A percentile compares a stretch with the other conserved stretches of the same genome.
These are phyloP conservation scores for Dryas drummondii DNA, from an alignment of 306 rosid genomes.

Conservation along the genomic window DNA sequence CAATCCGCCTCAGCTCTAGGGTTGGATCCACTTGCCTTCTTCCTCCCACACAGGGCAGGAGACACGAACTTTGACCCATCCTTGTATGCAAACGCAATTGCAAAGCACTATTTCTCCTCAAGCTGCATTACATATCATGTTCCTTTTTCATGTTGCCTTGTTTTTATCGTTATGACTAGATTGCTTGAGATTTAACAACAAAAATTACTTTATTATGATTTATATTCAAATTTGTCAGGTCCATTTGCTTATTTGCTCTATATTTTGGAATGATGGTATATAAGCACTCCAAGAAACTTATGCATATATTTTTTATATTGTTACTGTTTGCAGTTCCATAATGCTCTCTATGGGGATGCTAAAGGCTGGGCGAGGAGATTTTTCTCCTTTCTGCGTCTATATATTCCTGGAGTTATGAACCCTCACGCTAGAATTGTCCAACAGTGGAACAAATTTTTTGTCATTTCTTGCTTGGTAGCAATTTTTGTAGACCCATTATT, in stretches of 20 bases:
- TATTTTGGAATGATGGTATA: constrained; percentile 1
- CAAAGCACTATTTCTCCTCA: background rate
- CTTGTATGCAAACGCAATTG: background rate
- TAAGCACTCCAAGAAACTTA: constrained; percentile 17
- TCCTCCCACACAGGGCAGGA: too few species aligned
- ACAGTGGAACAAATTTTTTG: constrained; percentile 71
- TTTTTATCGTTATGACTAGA: background rate
- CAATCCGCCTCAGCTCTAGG: background rate
- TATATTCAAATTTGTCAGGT: background rate
- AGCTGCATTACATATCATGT: background rate
- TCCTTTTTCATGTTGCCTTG: background rate
- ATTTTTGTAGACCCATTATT: constrained; percentile 80
- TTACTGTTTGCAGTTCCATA: constrained; percentile 54
- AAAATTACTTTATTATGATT: background rate
- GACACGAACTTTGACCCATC: background rate
- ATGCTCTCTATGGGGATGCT: constrained; percentile 72
- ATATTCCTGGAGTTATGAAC: constrained; percentile 74
- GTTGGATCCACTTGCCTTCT: background rate
- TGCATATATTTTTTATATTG: constrained; percentile 10
- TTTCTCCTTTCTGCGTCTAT: constrained; percentile 44
- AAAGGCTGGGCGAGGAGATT: constrained; percentile 65
- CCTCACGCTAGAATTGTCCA: constrained; percentile 76
- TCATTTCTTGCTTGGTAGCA: constrained; percentile 61
- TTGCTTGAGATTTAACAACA: constrained; percentile 1
- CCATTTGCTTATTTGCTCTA: background rate